Conservation (phyloP, 2,329 filamentous ascomycete species). For the Microcyclospora pomicola region DNA sequence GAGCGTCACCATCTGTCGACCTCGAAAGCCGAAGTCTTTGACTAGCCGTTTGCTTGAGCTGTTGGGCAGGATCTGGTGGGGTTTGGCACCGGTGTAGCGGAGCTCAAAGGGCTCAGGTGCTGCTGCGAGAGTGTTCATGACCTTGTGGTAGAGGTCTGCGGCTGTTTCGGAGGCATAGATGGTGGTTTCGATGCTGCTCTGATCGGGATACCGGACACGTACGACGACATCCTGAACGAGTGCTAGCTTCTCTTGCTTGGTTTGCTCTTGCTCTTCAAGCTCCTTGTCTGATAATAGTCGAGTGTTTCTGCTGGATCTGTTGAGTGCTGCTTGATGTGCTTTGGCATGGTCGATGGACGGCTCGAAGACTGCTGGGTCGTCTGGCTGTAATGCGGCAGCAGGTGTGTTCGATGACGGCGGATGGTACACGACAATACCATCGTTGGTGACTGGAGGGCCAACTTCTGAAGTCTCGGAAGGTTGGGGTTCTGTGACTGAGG, state of each 20-base stretch:
- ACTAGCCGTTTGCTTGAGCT: constrained; percentile 44
- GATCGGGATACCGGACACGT: constrained; percentile 78
- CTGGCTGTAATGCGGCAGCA: constrained; percentile 50
- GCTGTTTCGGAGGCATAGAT: constrained; percentile 57
- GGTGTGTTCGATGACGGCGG: constrained; percentile 64
- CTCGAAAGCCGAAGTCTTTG: constrained; percentile 54
- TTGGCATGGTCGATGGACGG: constrained; percentile 65
- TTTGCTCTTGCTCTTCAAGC: constrained; percentile 53
- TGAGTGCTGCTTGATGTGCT: constrained; percentile 56
- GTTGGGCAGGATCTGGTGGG: constrained; percentile 16
- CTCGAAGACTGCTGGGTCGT: constrained; percentile 62
- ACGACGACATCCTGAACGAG: constrained; percentile 56
- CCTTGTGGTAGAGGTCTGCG: constrained; percentile 57
- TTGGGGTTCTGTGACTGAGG: constrained; percentile 12
- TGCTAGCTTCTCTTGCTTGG: constrained; percentile 51
- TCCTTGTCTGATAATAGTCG: constrained; percentile 74
- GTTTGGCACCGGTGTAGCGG: constrained; percentile 45
- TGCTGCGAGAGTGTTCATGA: constrained; percentile 55
- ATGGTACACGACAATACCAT: constrained; percentile 46
- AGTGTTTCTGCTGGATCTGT: constrained; percentile 51
- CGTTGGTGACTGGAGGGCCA: constrained; percentile 7
- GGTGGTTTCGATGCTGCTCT: constrained; percentile 60
- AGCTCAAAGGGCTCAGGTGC: constrained; percentile 54
- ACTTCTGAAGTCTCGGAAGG: background rate
- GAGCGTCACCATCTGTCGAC: constrained; percentile 61